Base-by-base conservation (phyloP, 495 filamentous ascomycete genomes). In the Xylaria curta region DNA sequence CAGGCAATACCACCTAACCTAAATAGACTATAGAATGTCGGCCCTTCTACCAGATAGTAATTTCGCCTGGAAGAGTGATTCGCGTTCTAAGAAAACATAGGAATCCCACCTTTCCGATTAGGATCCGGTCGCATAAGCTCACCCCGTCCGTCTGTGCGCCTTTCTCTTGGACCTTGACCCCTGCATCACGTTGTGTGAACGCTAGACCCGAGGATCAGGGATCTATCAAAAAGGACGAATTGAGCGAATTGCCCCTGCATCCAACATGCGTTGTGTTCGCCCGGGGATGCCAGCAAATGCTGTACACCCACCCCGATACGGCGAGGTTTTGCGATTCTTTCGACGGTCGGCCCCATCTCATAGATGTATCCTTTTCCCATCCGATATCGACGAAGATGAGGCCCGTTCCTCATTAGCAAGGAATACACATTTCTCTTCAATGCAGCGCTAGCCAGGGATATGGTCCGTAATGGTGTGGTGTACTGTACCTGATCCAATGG, bases 331-430 rank as follows among this genome's bases (percentile, higher is more conserved):
- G 53, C 38, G n/a, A 21, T 46, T 47, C 33, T 15, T 46, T 44
- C 13, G 24, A 68, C 66, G 66, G 66, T 68, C 66, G 33, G 66
- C 38, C 66, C 66, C 53, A 68, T 59, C 53, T n/a, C 36, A 17
- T 4, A 1, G 4, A 68, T 46, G 51, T 68, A 68, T 47, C 66
- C 46, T 59, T 68, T 13, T 47, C 24, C 21, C 40, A 36, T 28
- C 21, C 65, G 26, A 17, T 49, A 26, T n/a, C 17, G 10, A 31
- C 21, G 65, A 26, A 36, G 38, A 51, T 28, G 28, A 66, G 63
- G 28, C 28, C 26, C 49, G 36, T 26, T 28, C 49, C 10, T 56
- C 49, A 5, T 31, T 3, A 8, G 12, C 49, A 56, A 54, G 49
- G 65, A 33, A 66, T 53, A 24, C 19, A 15, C 49, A 19, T 56